A percentile compares a stretch with the other conserved stretches of the same genome.
These are phyloP conservation scores for Phaeosphaeriaceae sp. DNA, from an alignment of 2,329 filamentous ascomycete genomes.

Conservation along the genomic window DNA sequence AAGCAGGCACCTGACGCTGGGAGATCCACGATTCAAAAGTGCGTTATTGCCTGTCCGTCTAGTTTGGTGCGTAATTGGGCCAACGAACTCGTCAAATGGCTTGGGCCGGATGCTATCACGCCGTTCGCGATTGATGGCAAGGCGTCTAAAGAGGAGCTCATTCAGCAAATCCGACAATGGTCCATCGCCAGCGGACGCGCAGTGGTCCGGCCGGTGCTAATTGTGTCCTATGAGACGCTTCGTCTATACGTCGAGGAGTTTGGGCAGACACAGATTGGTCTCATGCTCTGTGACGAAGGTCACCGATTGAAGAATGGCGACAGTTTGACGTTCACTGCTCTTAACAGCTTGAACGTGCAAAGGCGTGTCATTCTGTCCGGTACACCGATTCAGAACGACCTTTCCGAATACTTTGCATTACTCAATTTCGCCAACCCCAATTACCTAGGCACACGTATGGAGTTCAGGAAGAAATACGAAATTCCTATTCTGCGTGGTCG, in stretches of 20 bases:
- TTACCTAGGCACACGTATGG: constrained; percentile 83
- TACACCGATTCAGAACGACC: constrained; percentile 96
- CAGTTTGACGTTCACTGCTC: constrained; percentile 89
- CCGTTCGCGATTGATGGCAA: constrained; percentile 98
- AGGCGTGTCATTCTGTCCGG: constrained; percentile 93
- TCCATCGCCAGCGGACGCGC: constrained; percentile 88
- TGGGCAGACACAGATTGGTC: constrained; percentile 85
- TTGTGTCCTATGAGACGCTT: constrained; percentile 96
- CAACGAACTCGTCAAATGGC: constrained; percentile 95
- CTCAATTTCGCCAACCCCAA: constrained; percentile 97
- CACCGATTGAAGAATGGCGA: constrained; percentile 97
- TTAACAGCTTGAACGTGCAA: constrained; percentile 89
- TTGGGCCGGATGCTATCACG: constrained; percentile 86
- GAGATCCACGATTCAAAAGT: constrained; percentile 92
- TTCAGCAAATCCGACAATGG: constrained; percentile 91
- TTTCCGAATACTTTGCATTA: constrained; percentile 97
- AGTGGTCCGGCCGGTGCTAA: constrained; percentile 90
- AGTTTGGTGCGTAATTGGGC: constrained; percentile 98
- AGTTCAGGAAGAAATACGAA: constrained; percentile 94
- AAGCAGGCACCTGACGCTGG: constrained; percentile 97
- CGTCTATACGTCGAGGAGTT: constrained; percentile 90
- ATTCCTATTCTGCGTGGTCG: constrained; percentile 89
- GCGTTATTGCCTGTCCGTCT: constrained; percentile 94
- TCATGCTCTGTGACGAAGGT: constrained; percentile 95
- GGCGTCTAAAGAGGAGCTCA: constrained; percentile 91